Percentiles rank a stretch among this genome's conserved stretches.
These are phyloP conservation scores for Urostyla sp. DNA, from an alignment of 73 alveolate genomes.

Conservation along the genomic window DNA sequence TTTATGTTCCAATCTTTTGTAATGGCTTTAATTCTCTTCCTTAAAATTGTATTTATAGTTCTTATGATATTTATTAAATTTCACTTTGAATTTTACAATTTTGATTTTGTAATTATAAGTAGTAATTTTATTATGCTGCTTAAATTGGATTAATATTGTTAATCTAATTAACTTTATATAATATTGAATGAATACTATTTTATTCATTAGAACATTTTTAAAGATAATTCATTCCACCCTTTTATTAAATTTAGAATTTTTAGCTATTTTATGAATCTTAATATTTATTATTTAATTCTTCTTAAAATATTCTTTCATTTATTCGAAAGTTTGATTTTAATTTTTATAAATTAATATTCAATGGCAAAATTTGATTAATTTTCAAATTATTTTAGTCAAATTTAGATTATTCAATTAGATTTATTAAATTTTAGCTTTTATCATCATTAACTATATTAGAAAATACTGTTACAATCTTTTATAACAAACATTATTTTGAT, in stretches of 20 bases:
- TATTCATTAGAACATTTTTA: too few relatives aligned
- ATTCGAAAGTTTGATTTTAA: conserved; percentile 53
- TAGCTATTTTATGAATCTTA: neutral
- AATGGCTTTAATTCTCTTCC: neutral
- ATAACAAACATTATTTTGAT: too few relatives aligned
- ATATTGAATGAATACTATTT: too few relatives aligned
- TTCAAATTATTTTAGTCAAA: conserved; percentile 16
- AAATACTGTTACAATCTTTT: too few relatives aligned
- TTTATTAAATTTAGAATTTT: neutral
- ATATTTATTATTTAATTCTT: neutral
- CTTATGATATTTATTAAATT: too few relatives aligned
- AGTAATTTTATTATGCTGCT: neutral
- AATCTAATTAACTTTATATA: too few relatives aligned
- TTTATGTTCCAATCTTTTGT: conserved; percentile 25
- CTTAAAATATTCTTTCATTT: conserved; percentile 60
- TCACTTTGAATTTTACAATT: too few relatives aligned
- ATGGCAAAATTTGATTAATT: neutral
- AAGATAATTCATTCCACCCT: neutral
- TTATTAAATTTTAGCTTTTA: too few relatives aligned
- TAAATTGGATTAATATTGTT: neutral
- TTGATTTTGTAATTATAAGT: neutral
- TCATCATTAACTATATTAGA: too few relatives aligned
- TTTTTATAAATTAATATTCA: neutral
- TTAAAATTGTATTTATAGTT: neutral
- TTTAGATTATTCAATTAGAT: too few relatives aligned